phyloP scores from a whole-genome alignment of 1,284 basidiomycete genomes.

The Trichosporon asahii region DNA sequence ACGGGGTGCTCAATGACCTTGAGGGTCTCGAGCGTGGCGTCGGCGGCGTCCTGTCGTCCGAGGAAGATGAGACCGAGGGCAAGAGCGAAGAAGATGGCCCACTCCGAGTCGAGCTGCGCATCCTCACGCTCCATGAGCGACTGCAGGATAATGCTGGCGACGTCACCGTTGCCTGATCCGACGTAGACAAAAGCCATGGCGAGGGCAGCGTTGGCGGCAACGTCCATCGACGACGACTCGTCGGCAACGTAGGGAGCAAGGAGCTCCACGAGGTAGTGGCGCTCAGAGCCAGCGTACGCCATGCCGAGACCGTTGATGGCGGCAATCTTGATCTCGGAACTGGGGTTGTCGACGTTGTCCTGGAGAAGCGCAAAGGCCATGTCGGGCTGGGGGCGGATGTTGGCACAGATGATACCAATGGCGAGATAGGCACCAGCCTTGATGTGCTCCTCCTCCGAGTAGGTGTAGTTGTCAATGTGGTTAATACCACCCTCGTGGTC shows the following conservation, averaged over 20 bases:
- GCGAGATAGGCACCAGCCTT: conserved; percentile 96
- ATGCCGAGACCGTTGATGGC: conserved; percentile 87
- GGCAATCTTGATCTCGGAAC: conserved; percentile 74
- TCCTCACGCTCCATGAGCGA: conserved; percentile 80
- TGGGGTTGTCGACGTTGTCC: conserved; percentile 88
- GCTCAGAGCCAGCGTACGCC: conserved; percentile 88
- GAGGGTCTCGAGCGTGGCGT: conserved; percentile 91
- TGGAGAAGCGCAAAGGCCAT: conserved; percentile 86
- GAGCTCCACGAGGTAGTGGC: conserved; percentile 76
- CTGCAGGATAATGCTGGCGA: conserved; percentile 84
- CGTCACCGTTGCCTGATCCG: conserved; percentile 91
- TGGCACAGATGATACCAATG: conserved; percentile 86
- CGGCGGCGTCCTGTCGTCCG: conserved; percentile 83
- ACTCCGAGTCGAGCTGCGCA: conserved; percentile 78
- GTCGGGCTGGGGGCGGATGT: conserved; percentile 89
- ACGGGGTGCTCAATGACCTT: conserved; percentile 93
- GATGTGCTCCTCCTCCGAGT: conserved; percentile 93
- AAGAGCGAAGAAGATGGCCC: conserved; percentile 85
- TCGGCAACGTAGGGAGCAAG: conserved; percentile 79
- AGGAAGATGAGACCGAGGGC: conserved; percentile 90
- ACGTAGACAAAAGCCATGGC: conserved; percentile 94
- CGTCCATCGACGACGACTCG: conserved; percentile 79
- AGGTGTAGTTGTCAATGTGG: conserved; percentile 97
- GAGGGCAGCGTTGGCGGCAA: conserved; percentile 79
- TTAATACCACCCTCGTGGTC: conserved; percentile 91